These are phyloP conservation scores for Capsicum baccatum DNA, from an alignment of 257 asterid species.

Conservation along the genomic window DNA sequence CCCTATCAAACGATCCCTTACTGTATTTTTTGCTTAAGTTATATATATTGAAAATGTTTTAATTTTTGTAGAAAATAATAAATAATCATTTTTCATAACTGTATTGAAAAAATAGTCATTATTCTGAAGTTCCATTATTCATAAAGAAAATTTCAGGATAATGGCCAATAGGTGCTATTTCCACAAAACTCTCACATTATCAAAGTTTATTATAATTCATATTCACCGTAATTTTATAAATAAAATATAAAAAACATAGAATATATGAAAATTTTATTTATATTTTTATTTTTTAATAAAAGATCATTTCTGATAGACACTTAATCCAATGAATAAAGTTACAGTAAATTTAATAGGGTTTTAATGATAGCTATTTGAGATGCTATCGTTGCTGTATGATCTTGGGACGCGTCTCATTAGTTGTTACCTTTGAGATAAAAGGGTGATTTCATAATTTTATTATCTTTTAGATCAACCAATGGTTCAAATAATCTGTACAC, in stretches of 20 bases:
- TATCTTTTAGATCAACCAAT: background rate
- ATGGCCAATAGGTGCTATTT: background rate
- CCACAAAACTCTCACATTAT: background rate
- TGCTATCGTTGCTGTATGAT: background rate
- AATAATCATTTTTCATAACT: no score
- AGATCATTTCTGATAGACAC: no score
- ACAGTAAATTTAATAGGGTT: background rate
- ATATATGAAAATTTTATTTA: no score
- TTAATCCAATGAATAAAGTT: no score
- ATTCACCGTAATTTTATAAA: no score
- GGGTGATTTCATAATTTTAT: background rate
- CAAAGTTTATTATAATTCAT: background rate
- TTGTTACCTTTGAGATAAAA: slow-evolving; percentile 14
- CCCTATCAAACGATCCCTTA: no score
- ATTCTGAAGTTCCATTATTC: background rate
- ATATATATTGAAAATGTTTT: no score
- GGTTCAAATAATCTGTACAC: background rate
- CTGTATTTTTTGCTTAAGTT: no score
- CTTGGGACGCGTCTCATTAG: background rate
- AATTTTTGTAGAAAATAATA: no score
- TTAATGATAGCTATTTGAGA: background rate
- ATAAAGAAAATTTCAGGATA: background rate
- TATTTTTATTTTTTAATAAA: no score
- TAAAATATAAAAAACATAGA: no score
- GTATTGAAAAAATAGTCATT: background rate